phyloP scores from a whole-genome alignment of 1,284 basidiomycete genomes.

The Fomitopsis betulina region DNA sequence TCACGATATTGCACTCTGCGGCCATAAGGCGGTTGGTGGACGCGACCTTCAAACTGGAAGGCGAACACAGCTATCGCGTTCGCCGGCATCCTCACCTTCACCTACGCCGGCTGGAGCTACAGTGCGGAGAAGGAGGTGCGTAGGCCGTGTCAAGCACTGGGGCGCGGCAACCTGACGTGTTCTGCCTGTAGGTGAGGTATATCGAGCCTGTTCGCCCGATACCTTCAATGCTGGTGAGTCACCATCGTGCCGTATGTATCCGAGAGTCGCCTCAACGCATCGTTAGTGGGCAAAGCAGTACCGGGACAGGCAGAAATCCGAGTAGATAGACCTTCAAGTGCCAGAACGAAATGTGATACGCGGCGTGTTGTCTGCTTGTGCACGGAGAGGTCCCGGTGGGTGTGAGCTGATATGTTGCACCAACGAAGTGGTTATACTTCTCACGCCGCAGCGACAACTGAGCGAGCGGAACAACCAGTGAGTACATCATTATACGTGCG shows the following conservation, averaged over 20 bases:
- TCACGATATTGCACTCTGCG: background rate
- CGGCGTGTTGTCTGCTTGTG: background rate
- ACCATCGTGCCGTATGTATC: background rate
- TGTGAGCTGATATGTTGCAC: too few species aligned
- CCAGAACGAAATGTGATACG: background rate
- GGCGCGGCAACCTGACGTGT: background rate
- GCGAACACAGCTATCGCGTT: slow-evolving; percentile 60
- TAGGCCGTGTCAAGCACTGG: background rate
- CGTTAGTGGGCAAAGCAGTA: slow-evolving; percentile 32
- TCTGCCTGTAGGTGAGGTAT: slow-evolving; percentile 18
- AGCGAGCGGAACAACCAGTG: background rate
- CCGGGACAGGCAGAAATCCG: slow-evolving; percentile 11
- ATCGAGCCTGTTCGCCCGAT: slow-evolving; percentile 49
- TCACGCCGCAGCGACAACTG: background rate
- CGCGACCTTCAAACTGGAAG: slow-evolving; percentile 66
- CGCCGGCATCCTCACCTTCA: slow-evolving; percentile 52
- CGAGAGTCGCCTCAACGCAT: background rate
- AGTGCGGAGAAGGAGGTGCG: slow-evolving; percentile 64
- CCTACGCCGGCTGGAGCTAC: slow-evolving; percentile 54
- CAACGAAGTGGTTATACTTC: too few species aligned
- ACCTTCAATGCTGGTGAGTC: slow-evolving; percentile 59
- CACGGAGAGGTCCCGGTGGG: too few species aligned
- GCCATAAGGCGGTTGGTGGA: slow-evolving; percentile 70
- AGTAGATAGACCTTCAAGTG: background rate
- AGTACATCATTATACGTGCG: background rate